Conservation (phyloP, 2,329 filamentous ascomycete genomes). For the Claviceps fusiformis region DNA sequence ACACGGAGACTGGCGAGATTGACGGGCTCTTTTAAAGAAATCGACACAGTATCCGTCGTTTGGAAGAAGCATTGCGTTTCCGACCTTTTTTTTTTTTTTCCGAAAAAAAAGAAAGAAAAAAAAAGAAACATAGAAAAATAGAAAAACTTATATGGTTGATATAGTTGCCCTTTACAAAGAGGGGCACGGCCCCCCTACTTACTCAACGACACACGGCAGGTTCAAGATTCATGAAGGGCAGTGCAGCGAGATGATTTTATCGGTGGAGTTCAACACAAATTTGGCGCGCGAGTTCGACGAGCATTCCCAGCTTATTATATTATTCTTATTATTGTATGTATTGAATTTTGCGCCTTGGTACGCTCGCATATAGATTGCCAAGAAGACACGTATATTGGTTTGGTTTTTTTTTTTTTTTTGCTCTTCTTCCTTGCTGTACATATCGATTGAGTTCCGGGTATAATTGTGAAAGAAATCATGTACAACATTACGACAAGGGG, state of each 20-base stretch:
- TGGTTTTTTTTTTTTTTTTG: neutral
- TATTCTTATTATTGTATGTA: neutral
- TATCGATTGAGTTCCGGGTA: too few species aligned
- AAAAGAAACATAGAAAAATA: too few species aligned
- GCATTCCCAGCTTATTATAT: neutral
- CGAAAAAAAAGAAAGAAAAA: too few species aligned
- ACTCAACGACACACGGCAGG: neutral
- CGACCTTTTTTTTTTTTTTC: neutral
- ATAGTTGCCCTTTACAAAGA: neutral
- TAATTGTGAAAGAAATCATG: too few species aligned
- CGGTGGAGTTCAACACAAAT: neutral
- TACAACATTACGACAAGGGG: too few species aligned
- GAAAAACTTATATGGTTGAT: neutral
- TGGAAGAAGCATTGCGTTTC: neutral
- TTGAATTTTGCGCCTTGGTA: neutral
- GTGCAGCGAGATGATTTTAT: neutral
- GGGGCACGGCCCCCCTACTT: too few species aligned
- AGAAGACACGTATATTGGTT: neutral
- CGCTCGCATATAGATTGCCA: neutral
- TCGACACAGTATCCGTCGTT: neutral
- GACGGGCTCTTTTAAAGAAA: conserved; percentile 67
- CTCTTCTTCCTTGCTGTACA: neutral
- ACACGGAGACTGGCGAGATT: conserved; percentile 71
- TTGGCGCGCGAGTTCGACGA: neutral
- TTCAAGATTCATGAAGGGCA: neutral